Percentiles rank a stretch among this genome's conserved stretches.
These are phyloP conservation scores for Tuber indicum DNA, from an alignment of 495 filamentous ascomycete genomes.

Conservation along the genomic window DNA sequence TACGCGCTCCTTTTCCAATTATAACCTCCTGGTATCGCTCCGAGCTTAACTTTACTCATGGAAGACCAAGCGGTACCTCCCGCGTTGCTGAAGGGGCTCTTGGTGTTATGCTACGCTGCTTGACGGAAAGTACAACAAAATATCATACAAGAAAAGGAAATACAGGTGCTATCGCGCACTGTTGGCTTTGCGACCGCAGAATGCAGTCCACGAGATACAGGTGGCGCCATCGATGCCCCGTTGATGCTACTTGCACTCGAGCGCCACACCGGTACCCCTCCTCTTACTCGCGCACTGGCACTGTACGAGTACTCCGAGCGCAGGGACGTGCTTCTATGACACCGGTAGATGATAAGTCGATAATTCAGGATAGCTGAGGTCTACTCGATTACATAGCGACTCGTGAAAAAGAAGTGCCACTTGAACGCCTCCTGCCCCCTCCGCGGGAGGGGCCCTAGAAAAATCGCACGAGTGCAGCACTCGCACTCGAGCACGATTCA, in stretches of 20 bases:
- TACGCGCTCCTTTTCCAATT: not conserved
- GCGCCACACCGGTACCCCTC: not conserved
- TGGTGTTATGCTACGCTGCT: not conserved
- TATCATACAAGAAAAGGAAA: not conserved
- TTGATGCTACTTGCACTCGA: not conserved
- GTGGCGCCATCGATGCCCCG: not conserved
- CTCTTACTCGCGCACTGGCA: not conserved
- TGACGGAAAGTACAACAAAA: not conserved
- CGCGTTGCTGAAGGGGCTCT: not conserved
- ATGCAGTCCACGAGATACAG: not conserved
- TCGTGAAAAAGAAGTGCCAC: not conserved
- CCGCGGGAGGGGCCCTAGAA: not conserved
- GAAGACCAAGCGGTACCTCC: not conserved
- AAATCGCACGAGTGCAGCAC: not conserved
- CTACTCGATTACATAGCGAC: not conserved
- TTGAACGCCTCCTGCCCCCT: not conserved
- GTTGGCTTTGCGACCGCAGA: not conserved
- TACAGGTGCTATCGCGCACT: not conserved
- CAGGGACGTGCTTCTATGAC: not conserved
- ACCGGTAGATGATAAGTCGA: not conserved
- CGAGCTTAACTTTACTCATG: not conserved
- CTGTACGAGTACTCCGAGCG: not conserved
- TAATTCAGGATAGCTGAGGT: not conserved
- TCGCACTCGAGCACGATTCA: not conserved
- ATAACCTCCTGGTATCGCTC: not conserved